Evolutionary conservation across 2,329 filamentous ascomycete genomes (phyloP).

Genomic region (Alternaria sp.): DNA sequence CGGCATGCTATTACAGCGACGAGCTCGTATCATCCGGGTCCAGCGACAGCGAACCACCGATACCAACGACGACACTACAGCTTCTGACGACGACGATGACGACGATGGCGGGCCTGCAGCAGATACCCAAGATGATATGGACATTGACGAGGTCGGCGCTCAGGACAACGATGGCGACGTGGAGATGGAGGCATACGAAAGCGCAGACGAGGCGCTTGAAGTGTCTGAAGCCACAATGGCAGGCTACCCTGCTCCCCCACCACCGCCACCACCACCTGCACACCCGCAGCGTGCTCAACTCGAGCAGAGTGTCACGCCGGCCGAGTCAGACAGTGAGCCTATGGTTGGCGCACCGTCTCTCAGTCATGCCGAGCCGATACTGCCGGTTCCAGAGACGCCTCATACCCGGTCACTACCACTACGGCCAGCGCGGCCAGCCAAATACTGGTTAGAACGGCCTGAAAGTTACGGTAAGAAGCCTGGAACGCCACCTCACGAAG

Average conservation of each 20-base stretch:
- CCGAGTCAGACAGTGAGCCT: constrained; percentile 75
- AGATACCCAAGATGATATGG: constrained; percentile 56
- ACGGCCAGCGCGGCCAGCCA: constrained; percentile 69
- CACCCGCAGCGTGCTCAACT: constrained; percentile 49
- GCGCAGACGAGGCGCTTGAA: constrained; percentile 71
- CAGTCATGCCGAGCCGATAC: constrained; percentile 68
- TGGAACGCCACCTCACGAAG: constrained; percentile 75
- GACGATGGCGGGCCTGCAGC: constrained; percentile 55
- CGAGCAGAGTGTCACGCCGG: constrained; percentile 70
- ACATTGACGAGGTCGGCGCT: constrained; percentile 51
- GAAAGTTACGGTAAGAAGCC: constrained; percentile 68
- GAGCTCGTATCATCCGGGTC: constrained; percentile 33
- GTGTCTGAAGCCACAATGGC: constrained; percentile 78
- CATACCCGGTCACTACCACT: constrained; percentile 50
- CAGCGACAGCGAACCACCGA: constrained; percentile 41
- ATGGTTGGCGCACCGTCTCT: constrained; percentile 64
- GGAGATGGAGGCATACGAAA: constrained; percentile 56
- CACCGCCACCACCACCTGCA: constrained; percentile 25
- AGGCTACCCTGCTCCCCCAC: constrained; percentile 69
- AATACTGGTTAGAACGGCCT: constrained; percentile 88
- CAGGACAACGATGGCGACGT: constrained; percentile 58
- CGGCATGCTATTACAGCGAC: constrained; percentile 36
- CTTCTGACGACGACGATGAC: constrained; percentile 53
- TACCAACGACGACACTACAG: constrained; percentile 54
- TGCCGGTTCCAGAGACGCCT: constrained; percentile 84